phyloP scores from a whole-genome alignment of 1,139 yeast genomes.

The Kodamaea arcana region DNA sequence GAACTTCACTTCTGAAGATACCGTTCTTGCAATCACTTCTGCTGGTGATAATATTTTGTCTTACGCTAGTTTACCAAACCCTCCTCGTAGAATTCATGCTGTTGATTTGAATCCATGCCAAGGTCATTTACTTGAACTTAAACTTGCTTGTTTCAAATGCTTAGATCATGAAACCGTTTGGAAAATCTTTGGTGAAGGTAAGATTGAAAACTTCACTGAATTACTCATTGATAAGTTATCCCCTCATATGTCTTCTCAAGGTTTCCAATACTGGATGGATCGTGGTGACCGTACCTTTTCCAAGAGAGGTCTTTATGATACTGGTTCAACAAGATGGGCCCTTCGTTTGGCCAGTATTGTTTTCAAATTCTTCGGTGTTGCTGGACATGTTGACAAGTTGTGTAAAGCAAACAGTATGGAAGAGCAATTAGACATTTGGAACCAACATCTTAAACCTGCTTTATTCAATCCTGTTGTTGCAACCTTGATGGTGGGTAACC shows the following conservation, averaged over 20 bases:
- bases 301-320: conserved; percentile 66
- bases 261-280: conserved; percentile 76
- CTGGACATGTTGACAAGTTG: conserved; percentile 47
- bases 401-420: conserved; percentile 56
- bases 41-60: conserved; percentile 81
- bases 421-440: conserved; percentile 66
- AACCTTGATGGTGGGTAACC: conserved; percentile 69
- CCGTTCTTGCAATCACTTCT: conserved; percentile 77
- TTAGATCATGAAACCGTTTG: conserved; percentile 61
- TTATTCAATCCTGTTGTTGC: conserved; percentile 69
- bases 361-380: conserved; percentile 54
- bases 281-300: conserved; percentile 57
- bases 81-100: conserved; percentile 77
- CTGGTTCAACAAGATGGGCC: conserved; percentile 88
- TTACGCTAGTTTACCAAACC: conserved; percentile 64
- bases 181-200: conserved; percentile 75
- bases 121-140: conserved; percentile 73
- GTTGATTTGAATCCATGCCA: conserved; percentile 84
- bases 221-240: conserved; percentile 52
- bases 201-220: conserved; percentile 45
- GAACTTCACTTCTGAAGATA: conserved; percentile 57
- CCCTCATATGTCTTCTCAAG: conserved; percentile 71
- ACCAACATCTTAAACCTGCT: conserved; percentile 57
- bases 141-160: conserved; percentile 61
- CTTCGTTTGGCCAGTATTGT: conserved; percentile 60